Evolutionary conservation across 345 rosid species (phyloP).

Genomic region (Lepidium didymum): DNA sequence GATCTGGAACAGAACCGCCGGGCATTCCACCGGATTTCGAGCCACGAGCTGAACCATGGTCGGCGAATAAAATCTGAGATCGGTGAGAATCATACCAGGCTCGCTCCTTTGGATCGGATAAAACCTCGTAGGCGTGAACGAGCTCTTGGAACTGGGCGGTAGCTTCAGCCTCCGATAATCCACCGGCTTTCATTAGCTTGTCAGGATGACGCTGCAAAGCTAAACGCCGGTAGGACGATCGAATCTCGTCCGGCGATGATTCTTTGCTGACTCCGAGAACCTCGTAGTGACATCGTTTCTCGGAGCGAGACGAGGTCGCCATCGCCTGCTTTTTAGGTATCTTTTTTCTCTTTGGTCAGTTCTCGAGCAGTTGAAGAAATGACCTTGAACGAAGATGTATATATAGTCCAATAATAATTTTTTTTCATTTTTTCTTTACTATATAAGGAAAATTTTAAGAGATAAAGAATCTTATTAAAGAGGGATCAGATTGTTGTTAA

Average conservation of each 20-base stretch:
- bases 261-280: conserved; percentile 57
- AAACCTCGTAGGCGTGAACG: conserved; percentile 71
- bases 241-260: conserved; percentile 68
- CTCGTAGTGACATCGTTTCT: conserved; percentile 88
- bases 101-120: conserved; percentile 87
- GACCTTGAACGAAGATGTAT: background rate
- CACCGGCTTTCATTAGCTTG: conserved; percentile 84
- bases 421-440: background rate
- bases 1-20: conserved; percentile 47
- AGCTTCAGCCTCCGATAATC: conserved; percentile 65
- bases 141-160: conserved; percentile 95
- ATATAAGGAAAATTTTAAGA: background rate
- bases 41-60: conserved; percentile 32
- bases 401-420: background rate
- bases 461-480: background rate
- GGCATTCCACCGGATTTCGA: conserved; percentile 36
- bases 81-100: conserved; percentile 96
- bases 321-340: conserved; percentile 15
- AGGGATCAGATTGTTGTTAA: conserved; percentile 11
- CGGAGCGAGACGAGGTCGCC: conserved; percentile 51
- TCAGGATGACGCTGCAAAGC: conserved; percentile 97
- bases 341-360: background rate
- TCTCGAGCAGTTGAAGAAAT: background rate
- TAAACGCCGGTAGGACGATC: conserved; percentile 65
- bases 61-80: conserved; percentile 87